These are phyloP conservation scores for Chaetomium strumarium DNA, from an alignment of 2,329 filamentous ascomycete species.

Conservation along the genomic window DNA sequence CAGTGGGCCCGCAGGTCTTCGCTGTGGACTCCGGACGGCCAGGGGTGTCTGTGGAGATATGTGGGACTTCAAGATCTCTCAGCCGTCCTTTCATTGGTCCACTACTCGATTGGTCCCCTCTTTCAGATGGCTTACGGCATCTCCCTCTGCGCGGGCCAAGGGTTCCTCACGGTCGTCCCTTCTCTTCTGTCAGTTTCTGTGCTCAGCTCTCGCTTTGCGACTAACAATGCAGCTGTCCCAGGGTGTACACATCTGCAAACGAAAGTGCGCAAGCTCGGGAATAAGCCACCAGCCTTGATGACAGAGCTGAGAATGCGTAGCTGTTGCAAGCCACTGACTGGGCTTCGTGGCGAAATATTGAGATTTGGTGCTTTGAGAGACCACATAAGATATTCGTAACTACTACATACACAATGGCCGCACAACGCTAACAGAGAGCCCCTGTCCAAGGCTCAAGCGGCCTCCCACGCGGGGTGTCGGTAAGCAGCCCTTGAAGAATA, in stretches of 20 bases:
- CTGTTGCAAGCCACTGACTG: background rate
- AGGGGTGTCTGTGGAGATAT: conserved; percentile 13
- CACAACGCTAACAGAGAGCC: background rate
- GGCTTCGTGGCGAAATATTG: background rate
- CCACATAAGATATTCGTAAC: background rate
- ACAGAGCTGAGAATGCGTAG: background rate
- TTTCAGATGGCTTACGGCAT: conserved; percentile 24
- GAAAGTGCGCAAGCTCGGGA: background rate
- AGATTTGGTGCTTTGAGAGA: no score
- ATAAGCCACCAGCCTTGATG: background rate
- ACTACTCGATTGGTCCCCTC: conserved; percentile 9
- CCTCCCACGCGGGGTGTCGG: conserved; percentile 10
- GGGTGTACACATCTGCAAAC: background rate
- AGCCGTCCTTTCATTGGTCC: conserved; percentile 15
- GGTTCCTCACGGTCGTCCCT: conserved; percentile 17
- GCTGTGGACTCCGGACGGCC: background rate
- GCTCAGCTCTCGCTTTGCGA: conserved; percentile 13
- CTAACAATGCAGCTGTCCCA: conserved; percentile 17
- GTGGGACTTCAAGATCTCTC: conserved; percentile 6
- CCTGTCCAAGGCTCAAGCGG: conserved; percentile 10
- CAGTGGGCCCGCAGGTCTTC: background rate
- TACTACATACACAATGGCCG: background rate
- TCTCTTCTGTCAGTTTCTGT: conserved; percentile 25
- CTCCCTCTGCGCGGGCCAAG: conserved; percentile 9
- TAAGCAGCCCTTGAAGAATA: background rate